These are phyloP conservation scores for Sarocladiaceae sp. DNA, from an alignment of 2,329 filamentous ascomycete species.

Conservation along the genomic window DNA sequence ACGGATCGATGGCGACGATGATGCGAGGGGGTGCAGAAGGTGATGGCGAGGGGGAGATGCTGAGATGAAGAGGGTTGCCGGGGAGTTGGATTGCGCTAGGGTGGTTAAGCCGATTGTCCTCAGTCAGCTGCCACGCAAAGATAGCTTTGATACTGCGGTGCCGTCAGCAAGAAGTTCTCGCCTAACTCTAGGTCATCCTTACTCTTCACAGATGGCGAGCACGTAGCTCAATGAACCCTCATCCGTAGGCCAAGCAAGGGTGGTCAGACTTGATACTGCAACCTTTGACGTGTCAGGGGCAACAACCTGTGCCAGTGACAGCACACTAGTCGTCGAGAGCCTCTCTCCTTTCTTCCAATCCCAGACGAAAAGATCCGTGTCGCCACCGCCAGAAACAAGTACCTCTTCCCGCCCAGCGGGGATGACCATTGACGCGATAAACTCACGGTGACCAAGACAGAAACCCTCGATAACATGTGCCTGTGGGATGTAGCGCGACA, in stretches of 20 bases:
- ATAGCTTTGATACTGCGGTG: slow-evolving; percentile 49
- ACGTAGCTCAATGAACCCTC: slow-evolving; percentile 21
- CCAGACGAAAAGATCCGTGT: slow-evolving; percentile 74
- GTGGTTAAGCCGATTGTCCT: slow-evolving; percentile 42
- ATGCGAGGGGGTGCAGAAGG: slow-evolving; percentile 21
- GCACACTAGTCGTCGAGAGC: slow-evolving; percentile 47
- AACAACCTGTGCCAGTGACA: slow-evolving; percentile 33
- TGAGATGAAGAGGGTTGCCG: slow-evolving; percentile 59
- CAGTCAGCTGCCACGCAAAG: slow-evolving; percentile 54
- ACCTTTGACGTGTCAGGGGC: slow-evolving; percentile 31
- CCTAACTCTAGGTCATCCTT: too few species aligned
- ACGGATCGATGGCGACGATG: slow-evolving; percentile 34
- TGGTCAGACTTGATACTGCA: slow-evolving; percentile 39
- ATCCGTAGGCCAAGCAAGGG: slow-evolving; percentile 25
- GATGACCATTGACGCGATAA: slow-evolving; percentile 71
- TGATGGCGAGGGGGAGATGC: slow-evolving; percentile 18
- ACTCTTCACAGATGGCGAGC: slow-evolving; percentile 39
- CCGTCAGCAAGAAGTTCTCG: slow-evolving; percentile 15
- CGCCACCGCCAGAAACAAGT: slow-evolving; percentile 82
- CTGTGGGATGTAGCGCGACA: slow-evolving; percentile 76
- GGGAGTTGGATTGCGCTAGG: slow-evolving; percentile 43
- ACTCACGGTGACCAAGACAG: slow-evolving; percentile 82
- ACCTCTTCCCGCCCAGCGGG: slow-evolving; percentile 48
- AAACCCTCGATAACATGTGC: slow-evolving; percentile 83
- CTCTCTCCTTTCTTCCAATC: slow-evolving; percentile 61